These are phyloP conservation scores for Boletales sp. DNA, from an alignment of 768 basidiomycete species.

Conservation along the genomic window DNA sequence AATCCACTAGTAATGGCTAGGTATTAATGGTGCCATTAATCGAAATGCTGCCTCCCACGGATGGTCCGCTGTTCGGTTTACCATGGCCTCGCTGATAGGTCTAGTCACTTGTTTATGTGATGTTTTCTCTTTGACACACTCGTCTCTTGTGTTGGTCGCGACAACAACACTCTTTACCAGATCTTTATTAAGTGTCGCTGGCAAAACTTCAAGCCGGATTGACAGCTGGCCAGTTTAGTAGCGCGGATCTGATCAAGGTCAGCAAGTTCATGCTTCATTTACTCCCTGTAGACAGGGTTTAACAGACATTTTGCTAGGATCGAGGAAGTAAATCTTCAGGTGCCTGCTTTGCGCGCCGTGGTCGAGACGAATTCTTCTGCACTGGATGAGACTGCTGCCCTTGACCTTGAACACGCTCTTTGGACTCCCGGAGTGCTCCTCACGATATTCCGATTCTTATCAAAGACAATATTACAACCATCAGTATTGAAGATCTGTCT, in stretches of 20 bases:
- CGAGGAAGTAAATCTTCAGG: constrained; percentile 40
- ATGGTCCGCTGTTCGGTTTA: too few species aligned
- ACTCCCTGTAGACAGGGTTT: too few species aligned
- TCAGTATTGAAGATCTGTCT: constrained; percentile 23
- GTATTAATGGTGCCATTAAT: too few species aligned
- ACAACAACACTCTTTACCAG: constrained; percentile 30
- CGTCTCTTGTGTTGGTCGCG: constrained; percentile 8
- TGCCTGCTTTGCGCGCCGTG: constrained; percentile 37
- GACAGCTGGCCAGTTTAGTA: constrained; percentile 33
- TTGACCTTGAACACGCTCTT: constrained; percentile 32
- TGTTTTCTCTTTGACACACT: constrained; percentile 3
- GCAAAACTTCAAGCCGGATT: constrained; percentile 38
- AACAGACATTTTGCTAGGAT: constrained; percentile 42
- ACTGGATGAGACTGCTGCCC: constrained; percentile 30
- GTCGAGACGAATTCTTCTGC: constrained; percentile 39
- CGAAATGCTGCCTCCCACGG: too few species aligned
- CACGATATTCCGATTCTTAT: constrained; percentile 40
- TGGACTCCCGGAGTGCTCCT: constrained; percentile 29
- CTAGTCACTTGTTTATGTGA: constrained; percentile 7
- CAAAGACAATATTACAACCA: constrained; percentile 34
- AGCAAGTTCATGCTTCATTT: not conserved
- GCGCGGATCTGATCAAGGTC: constrained; percentile 40
- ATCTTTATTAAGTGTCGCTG: constrained; percentile 40
- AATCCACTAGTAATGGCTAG: too few species aligned
- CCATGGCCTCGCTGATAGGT: constrained; percentile 5